These are phyloP conservation scores for Wickerhamiella allomyrinae DNA, from an alignment of 805 yeast species.

Conservation along the genomic window DNA sequence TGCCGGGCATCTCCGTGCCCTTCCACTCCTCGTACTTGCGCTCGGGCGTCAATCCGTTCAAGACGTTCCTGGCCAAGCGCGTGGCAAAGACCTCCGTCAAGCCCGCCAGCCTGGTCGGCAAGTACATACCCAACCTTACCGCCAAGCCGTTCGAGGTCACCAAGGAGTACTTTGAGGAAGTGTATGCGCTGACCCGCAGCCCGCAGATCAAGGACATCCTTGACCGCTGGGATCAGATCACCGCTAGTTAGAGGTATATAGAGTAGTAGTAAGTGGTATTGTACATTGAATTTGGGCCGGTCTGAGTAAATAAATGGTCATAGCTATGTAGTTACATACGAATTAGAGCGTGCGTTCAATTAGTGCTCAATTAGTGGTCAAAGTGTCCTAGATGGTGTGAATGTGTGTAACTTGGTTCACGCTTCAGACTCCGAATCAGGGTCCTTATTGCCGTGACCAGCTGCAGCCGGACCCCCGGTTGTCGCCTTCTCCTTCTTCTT, in stretches of 20 bases:
- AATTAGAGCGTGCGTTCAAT: conserved; percentile 47
- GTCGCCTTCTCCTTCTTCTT: background rate
- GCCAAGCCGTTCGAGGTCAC: conserved; percentile 94
- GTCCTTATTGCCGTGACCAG: too few species aligned
- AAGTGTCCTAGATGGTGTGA: too few species aligned
- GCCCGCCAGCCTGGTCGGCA: conserved; percentile 83
- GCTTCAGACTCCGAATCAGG: too few species aligned
- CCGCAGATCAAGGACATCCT: conserved; percentile 79
- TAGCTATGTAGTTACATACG: conserved; percentile 47
- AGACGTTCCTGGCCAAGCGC: conserved; percentile 92
- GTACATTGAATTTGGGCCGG: conserved; percentile 84
- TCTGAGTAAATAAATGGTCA: conserved; percentile 33
- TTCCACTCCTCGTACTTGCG: conserved; percentile 98
- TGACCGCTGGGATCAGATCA: conserved; percentile 88
- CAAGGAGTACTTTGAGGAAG: conserved; percentile 94
- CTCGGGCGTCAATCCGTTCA: conserved; percentile 98
- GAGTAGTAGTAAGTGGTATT: conserved; percentile 85
- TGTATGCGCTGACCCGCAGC: conserved; percentile 78
- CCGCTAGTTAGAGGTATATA: too few species aligned
- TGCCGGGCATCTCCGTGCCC: conserved; percentile 98
- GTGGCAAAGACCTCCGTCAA: conserved; percentile 88
- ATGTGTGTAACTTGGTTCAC: too few species aligned
- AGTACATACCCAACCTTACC: conserved; percentile 96
- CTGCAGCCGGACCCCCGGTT: too few species aligned
- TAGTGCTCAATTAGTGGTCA: too few species aligned